Evolutionary conservation across 2,329 filamentous ascomycete species (phyloP), one percentile per base, ranked within the genome.

Genomic region (Fusarium tupiense): DNA sequence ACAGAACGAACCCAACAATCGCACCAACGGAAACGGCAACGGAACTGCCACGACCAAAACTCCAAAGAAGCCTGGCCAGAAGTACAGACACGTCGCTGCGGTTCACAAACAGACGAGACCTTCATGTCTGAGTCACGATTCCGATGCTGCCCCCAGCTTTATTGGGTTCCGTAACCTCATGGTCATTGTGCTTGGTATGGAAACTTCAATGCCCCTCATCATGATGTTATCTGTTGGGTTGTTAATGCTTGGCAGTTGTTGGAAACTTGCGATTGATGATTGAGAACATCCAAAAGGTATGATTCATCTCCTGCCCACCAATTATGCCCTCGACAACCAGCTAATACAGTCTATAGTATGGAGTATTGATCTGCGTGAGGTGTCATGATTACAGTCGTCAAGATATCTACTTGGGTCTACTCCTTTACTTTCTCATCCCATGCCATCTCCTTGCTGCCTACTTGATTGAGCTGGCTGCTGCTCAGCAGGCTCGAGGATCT

Each of bases 161-260:
- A 85, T 98, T 22, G 96, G 96, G 2, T 98, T 99, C 81, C 89
- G 96, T 69, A 99, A 99, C 81, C 88, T 99, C 72, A 98, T 98
- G 94, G 93, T 98, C 44, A 92, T 98, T 79, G 94, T 98, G 43
- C 85, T 98, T 70, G 91, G 94, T 96, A 88, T 72, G 88, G 29
- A 29, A 29, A 72, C 24, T 29, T 59, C 59, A 52, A 17, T 67
- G 52, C 67, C 67, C 56, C 67, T 66, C 63, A 63, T 60, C 58
- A 61, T 70, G 71, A 67, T 61, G 66, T 61, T 59, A 64, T 50
- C 43, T 61, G 46, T 61, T 57, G 33, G 35, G 44, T 64, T 70
- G 65, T 64, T 78, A 61, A 77, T 76, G 65, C 65, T 68, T 58
- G 49, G 44, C 69, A 95, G 94, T 98, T 79, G 94, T 96, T 57